These are phyloP conservation scores for Helichrysum umbraculigerum DNA, from an alignment of 129 eudicot genomes.

Conservation along the genomic window DNA sequence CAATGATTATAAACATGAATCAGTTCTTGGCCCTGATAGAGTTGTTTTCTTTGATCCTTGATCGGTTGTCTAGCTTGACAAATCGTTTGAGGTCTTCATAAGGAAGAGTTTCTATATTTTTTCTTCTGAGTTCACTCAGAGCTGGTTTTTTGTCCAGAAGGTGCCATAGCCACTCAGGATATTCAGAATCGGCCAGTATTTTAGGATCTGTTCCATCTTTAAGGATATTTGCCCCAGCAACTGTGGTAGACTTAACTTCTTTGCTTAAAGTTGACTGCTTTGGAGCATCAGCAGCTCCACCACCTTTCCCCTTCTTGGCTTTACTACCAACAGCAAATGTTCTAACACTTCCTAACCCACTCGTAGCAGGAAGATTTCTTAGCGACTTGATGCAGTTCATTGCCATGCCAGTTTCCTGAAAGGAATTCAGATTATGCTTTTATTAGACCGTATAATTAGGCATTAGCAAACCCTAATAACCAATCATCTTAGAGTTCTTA, in stretches of 20 bases:
- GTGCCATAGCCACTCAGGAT: slow-evolving; percentile 89
- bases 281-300: slow-evolving; percentile 65
- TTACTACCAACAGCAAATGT: slow-evolving; percentile 62
- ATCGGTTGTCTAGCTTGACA: slow-evolving; percentile 91
- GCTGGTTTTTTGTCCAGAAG: slow-evolving; percentile 77
- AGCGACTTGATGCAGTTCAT: slow-evolving; percentile 45
- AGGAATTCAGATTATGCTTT: neutral
- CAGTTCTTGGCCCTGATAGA: slow-evolving; percentile 71
- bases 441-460: too few species aligned
- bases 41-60: slow-evolving; percentile 90
- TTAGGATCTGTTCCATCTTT: slow-evolving; percentile 78
- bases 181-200: slow-evolving; percentile 78
- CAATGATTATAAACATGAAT: slow-evolving; percentile 6
- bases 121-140: slow-evolving; percentile 85
- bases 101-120: slow-evolving; percentile 54
- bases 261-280: slow-evolving; percentile 59
- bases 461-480: too few species aligned
- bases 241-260: slow-evolving; percentile 70
- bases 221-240: slow-evolving; percentile 68
- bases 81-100: slow-evolving; percentile 87
- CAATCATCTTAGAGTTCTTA: too few species aligned
- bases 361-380: slow-evolving; percentile 37
- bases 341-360: slow-evolving; percentile 40
- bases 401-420: slow-evolving; percentile 52
- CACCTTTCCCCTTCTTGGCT: slow-evolving; percentile 65